Base-by-base conservation (phyloP, 768 basidiomycete species). In the Stropharia rugosoannulata region DNA sequence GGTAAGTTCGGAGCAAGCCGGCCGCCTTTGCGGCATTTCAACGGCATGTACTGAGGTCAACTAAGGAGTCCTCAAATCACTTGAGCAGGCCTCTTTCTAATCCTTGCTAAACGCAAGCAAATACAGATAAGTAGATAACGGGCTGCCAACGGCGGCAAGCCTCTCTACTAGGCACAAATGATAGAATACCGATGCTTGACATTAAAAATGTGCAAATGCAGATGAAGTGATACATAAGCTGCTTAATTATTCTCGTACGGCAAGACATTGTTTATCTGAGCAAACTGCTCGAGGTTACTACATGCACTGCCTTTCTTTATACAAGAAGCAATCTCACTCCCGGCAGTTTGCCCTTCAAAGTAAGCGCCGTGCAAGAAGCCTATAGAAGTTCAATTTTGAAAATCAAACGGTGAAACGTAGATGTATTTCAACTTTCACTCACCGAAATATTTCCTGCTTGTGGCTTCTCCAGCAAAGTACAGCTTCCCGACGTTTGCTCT, bases 381-480 rank as follows among this genome's bases (percentile, higher is more conserved):
- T 84, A n/a, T n/a, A n/a, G 32, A 11, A 22, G 13, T 42, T 32
- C 13, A 9, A 8, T 7, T 16, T 9, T 35, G 41, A 19, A 10
- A 5, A 19, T 38, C 39, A 39, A 25, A 29, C 7, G 7, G 27
- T 29, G 27, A 29, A 29, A 3, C 3, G 27, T 29, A 7, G 7
- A 10, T 32, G 29, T 32, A 32, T 7, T 32, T 13, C 16, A 41
- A 5, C 18, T 48, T 16, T 22, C 15, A 59, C 79, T 38, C 44
- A 83, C 85, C 85, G 59, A 77, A 86, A 69, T 83, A 82, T 58
- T 80, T 74, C 47, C 74, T 66, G 53, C 79, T 85, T 10, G 80
- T 85, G 7, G 79, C 83, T 64, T 87, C 85, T 3, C 85, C 85
- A 0, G 84, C 79, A 59, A 87, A 87, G 76, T 80, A 86, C 15